These are phyloP conservation scores for Chytriomyces sp. DNA, from an alignment of 192 early-diverging fungal species.

Conservation along the genomic window DNA sequence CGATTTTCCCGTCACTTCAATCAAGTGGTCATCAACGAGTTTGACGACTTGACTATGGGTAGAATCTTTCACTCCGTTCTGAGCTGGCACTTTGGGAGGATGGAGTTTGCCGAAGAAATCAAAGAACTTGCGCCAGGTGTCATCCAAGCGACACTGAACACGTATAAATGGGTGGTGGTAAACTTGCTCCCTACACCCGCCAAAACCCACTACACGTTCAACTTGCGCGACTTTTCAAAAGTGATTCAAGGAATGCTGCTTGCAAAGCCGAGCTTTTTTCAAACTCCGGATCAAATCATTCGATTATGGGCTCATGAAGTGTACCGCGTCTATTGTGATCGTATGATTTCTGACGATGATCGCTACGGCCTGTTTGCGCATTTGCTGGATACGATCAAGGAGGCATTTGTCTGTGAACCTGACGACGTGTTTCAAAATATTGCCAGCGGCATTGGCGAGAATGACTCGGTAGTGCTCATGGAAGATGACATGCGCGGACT, in stretches of 20 bases:
- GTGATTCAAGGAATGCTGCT: conserved; percentile 67
- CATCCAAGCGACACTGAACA: conserved; percentile 51
- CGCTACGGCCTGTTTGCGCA: conserved; percentile 53
- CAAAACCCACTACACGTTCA: conserved; percentile 72
- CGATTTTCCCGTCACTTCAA: conserved; percentile 68
- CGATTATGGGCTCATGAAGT: conserved; percentile 67
- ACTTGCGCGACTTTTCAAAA: conserved; percentile 63
- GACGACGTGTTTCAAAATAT: conserved; percentile 55
- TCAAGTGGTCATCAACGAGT: conserved; percentile 65
- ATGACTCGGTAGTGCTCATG: conserved; percentile 54
- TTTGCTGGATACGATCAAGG: conserved; percentile 50
- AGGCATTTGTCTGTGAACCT: conserved; percentile 51
- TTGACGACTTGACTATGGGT: conserved; percentile 61
- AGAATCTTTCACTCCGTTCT: conserved; percentile 66
- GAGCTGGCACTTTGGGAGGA: conserved; percentile 62
- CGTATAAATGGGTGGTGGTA: conserved; percentile 61
- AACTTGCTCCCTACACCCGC: conserved; percentile 70
- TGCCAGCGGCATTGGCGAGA: conserved; percentile 50
- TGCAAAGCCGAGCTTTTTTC: conserved; percentile 53
- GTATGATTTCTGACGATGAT: conserved; percentile 63
- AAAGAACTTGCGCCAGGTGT: conserved; percentile 44
- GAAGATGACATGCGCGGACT: conserved; percentile 66
- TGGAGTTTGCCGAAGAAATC: conserved; percentile 62
- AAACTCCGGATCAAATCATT: conserved; percentile 48
- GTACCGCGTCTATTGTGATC: conserved; percentile 63